Conservation (phyloP, 306 rosid genomes). For the Inga leiocalycina region DNA sequence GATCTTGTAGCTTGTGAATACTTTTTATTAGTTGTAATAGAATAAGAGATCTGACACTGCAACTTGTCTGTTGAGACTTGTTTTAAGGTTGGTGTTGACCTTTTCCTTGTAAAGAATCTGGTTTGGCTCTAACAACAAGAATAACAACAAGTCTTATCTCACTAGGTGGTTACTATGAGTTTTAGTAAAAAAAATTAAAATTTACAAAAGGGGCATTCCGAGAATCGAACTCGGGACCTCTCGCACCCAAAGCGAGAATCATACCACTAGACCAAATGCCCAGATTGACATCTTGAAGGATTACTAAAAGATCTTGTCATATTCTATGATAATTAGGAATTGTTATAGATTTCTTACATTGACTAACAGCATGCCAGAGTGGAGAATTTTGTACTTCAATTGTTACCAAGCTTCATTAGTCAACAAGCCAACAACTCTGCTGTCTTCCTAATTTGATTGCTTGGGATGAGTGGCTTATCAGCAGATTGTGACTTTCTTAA, state of each 20-base stretch:
- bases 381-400: not conserved
- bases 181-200: too few species aligned
- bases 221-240: conserved; percentile 59
- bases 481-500: not conserved
- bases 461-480: not conserved
- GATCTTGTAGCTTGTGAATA: not conserved
- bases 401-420: not conserved
- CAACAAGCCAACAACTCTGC: not conserved
- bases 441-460: not conserved
- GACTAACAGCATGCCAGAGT: not conserved
- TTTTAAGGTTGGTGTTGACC: not conserved
- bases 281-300: not conserved
- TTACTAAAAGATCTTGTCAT: not conserved
- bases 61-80: not conserved
- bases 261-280: conserved; percentile 60
- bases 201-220: conserved; percentile 41
- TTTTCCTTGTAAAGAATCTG: not conserved
- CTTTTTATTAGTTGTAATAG: not conserved
- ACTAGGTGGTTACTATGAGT: too few species aligned
- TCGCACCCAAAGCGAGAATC: conserved; percentile 62
- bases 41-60: not conserved
- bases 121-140: too few species aligned
- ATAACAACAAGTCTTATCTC: too few species aligned
- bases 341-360: not conserved
- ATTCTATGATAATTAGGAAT: not conserved